Base-by-base conservation (phyloP, 2,329 filamentous ascomycete species). In the Plenodomus lindquistii region DNA sequence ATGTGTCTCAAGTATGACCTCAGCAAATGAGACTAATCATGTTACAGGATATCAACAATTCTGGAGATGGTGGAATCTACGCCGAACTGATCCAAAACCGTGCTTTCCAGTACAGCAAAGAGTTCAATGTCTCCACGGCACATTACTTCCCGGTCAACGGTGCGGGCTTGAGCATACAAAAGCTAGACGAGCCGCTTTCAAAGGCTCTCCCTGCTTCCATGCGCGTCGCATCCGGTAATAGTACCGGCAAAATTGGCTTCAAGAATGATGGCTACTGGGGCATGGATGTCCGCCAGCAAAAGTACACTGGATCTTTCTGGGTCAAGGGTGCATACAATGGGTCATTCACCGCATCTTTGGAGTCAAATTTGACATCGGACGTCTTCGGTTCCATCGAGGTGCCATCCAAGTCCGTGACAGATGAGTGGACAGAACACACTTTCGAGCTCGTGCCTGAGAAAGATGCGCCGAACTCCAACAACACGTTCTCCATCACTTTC, bases 21-120 rank as follows among this genome's bases (percentile, higher is more conserved):
- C 5, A 1, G 15, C 1, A 3, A n/a, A 4, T 10, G 2, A 36
- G 37, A n/a, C 47, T 62, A 18, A 60, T 17, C 2, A 1, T 1
- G 34, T 1, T 19, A 15, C 5, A 67, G 64, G 64, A 67, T 15
- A 86, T 86, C 66, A 84, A 84, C 68, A 83, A 87, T 66, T 85
- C 83, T 2, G 86, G 86, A 2, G 87, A 90, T 62, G 86, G 87
- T 18, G 87, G 86, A 4, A 81, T 89, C 53, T 89, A 90, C 64
- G 86, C 84, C 40, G 86, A 90, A 63, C 70, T 90, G 46, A 81
- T 90, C 47, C 81, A 79, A 42, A 90, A 90, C 69, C 80, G 85
- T 40, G 87, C 85, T 10, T 89, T 90, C 62, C 87, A 90, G 67
- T 77, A 75, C 50, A 66, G 61, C 51, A 54, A 37, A 45, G 41